phyloP scores from a whole-genome alignment of 1,284 basidiomycete species.

The Filobasidium uniguttulatum region DNA sequence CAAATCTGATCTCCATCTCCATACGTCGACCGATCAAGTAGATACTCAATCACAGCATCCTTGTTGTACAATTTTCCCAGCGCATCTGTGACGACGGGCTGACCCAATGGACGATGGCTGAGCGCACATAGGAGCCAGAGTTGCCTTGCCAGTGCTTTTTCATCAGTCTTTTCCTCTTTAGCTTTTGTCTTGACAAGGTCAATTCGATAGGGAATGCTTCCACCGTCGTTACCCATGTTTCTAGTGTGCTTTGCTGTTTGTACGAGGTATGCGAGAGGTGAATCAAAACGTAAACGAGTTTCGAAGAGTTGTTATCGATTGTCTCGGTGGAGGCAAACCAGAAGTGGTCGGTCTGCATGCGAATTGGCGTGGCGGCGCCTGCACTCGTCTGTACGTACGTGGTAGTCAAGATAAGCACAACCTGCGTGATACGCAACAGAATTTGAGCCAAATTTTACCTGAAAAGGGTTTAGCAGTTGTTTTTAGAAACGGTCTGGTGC shows the following conservation, averaged over 20 bases:
- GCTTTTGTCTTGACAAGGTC: slow-evolving; percentile 35
- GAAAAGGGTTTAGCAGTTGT: too few species aligned
- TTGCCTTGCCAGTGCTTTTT: slow-evolving; percentile 69
- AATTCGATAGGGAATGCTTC: slow-evolving; percentile 30
- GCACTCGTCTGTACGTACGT: too few species aligned
- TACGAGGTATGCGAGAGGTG: not conserved
- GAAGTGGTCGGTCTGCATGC: too few species aligned
- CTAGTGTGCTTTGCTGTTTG: not conserved
- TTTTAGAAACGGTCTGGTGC: too few species aligned
- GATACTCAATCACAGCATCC: slow-evolving; percentile 72
- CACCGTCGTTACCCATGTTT: slow-evolving; percentile 15
- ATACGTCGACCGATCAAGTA: slow-evolving; percentile 55
- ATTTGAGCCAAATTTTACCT: too few species aligned
- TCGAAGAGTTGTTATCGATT: too few species aligned
- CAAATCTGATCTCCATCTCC: slow-evolving; percentile 74
- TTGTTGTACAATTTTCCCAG: slow-evolving; percentile 90
- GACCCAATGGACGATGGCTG: slow-evolving; percentile 66
- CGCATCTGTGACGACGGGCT: slow-evolving; percentile 75
- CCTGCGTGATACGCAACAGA: too few species aligned
- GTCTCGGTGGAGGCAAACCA: too few species aligned
- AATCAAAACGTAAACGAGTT: too few species aligned
- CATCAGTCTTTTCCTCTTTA: slow-evolving; percentile 66
- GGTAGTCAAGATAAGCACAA: too few species aligned
- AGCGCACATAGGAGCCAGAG: slow-evolving; percentile 81
- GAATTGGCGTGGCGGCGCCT: too few species aligned